phyloP scores from a whole-genome alignment of 371 early-diverging fungal species.

The Apophysomyces variabilis region DNA sequence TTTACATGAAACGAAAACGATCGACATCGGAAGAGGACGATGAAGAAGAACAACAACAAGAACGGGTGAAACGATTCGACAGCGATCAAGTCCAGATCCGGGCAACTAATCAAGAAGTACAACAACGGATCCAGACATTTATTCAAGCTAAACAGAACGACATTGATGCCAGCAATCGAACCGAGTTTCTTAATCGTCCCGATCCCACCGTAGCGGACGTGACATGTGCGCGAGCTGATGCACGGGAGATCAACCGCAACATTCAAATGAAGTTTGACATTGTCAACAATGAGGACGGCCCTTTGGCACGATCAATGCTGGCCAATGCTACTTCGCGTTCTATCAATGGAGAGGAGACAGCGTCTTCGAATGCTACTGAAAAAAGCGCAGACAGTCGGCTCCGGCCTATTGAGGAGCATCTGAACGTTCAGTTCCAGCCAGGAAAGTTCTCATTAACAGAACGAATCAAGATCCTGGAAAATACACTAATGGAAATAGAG shows the following conservation, averaged over 20 bases:
- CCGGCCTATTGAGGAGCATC: slow-evolving; percentile 64
- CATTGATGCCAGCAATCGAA: slow-evolving; percentile 73
- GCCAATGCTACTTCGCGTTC: slow-evolving; percentile 13
- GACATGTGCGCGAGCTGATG: slow-evolving; percentile 73
- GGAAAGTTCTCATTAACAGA: slow-evolving; percentile 41
- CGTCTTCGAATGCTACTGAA: neutral
- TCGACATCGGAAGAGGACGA: slow-evolving; percentile 14
- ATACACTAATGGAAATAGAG: slow-evolving; percentile 71
- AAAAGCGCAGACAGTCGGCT: slow-evolving; percentile 47
- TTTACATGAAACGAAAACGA: slow-evolving; percentile 30
- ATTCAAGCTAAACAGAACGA: slow-evolving; percentile 66
- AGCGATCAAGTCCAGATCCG: slow-evolving; percentile 56
- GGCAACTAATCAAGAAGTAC: slow-evolving; percentile 44
- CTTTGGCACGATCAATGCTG: slow-evolving; percentile 62
- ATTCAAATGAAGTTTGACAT: slow-evolving; percentile 85
- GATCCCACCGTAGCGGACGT: slow-evolving; percentile 48
- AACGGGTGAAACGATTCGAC: slow-evolving; percentile 37
- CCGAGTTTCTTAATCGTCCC: slow-evolving; percentile 61
- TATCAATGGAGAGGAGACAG: neutral
- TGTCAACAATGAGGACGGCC: slow-evolving; percentile 78
- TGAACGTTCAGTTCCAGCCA: slow-evolving; percentile 65
- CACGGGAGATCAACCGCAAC: slow-evolving; percentile 74
- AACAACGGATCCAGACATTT: slow-evolving; percentile 59
- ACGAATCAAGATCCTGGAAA: slow-evolving; percentile 72
- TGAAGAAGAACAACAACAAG: slow-evolving; percentile 21